phyloP scores from a whole-genome alignment of 495 filamentous ascomycete species.

The Podospora didyma region DNA sequence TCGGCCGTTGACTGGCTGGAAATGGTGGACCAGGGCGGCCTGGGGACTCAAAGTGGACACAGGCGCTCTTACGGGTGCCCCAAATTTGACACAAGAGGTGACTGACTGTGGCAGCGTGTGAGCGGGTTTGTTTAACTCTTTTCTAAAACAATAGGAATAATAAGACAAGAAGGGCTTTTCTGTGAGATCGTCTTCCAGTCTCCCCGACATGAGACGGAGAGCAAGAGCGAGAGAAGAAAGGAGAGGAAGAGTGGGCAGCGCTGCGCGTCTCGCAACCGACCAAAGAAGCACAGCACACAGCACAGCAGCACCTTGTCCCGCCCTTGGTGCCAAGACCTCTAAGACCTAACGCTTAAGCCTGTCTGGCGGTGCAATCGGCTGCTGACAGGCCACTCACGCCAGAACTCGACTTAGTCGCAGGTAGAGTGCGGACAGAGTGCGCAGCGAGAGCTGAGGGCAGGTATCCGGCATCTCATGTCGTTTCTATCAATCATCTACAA shows the following conservation, averaged over 20 bases:
- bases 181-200: background rate
- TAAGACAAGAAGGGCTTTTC: background rate
- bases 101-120: constrained; percentile 22
- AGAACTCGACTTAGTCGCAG: no score
- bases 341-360: background rate
- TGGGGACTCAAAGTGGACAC: constrained; percentile 16
- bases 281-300: background rate
- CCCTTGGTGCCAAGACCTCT: background rate
- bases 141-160: constrained; percentile 1
- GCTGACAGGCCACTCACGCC: background rate
- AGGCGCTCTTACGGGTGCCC: constrained; percentile 1
- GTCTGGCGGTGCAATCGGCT: background rate
- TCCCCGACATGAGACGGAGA: background rate
- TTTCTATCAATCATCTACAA: background rate
- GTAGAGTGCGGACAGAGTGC: no score
- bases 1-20: constrained; percentile 30
- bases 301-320: background rate
- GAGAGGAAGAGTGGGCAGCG: background rate
- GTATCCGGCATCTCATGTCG: no score
- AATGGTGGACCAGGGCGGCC: constrained; percentile 13
- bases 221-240: background rate
- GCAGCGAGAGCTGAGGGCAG: no score
- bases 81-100: constrained; percentile 4
- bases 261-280: constrained; percentile 7
- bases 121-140: constrained; percentile 16